Percentiles rank a stretch among this genome's conserved stretches.
phyloP scores from a whole-genome alignment of 202 grass and related monocot genomes.

The Panicum virgatum region DNA sequence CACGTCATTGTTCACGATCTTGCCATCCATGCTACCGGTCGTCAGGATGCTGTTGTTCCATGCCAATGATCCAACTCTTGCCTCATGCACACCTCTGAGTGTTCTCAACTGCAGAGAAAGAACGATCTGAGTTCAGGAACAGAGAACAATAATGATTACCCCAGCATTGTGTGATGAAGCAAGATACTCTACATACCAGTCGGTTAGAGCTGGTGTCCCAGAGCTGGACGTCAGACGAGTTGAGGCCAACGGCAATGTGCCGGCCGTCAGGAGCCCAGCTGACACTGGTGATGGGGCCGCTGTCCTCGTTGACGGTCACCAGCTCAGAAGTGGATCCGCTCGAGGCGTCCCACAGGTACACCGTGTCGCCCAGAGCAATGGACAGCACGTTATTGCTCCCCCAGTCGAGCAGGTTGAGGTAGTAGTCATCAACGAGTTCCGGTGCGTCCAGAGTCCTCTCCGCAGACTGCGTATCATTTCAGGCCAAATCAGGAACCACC shows the following conservation, averaged over 20 bases:
- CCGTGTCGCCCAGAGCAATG: constrained; percentile 73
- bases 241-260: constrained; percentile 73
- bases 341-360: constrained; percentile 73
- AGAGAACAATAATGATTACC: not conserved
- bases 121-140: constrained; percentile 26
- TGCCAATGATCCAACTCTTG: constrained; percentile 70
- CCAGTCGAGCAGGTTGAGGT: constrained; percentile 90
- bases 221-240: constrained; percentile 75
- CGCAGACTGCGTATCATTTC: constrained; percentile 52
- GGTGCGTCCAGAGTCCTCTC: constrained; percentile 83
- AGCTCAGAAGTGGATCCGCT: constrained; percentile 77
- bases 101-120: constrained; percentile 68
- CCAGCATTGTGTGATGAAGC: not conserved
- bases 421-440: constrained; percentile 87
- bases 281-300: constrained; percentile 78
- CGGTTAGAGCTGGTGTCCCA: constrained; percentile 77
- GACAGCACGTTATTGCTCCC: constrained; percentile 78
- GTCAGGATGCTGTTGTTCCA: constrained; percentile 89
- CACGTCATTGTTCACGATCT: constrained; percentile 86
- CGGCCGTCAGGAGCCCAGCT: constrained; percentile 79
- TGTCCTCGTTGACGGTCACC: constrained; percentile 70
- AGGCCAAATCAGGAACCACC: constrained; percentile 30
- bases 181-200: constrained; percentile 46
- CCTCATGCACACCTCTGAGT: constrained; percentile 68
- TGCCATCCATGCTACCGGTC: constrained; percentile 68